Evolutionary conservation across 2,329 filamentous ascomycete species (phyloP).

Genomic region (Colletotrichum godetiae): DNA sequence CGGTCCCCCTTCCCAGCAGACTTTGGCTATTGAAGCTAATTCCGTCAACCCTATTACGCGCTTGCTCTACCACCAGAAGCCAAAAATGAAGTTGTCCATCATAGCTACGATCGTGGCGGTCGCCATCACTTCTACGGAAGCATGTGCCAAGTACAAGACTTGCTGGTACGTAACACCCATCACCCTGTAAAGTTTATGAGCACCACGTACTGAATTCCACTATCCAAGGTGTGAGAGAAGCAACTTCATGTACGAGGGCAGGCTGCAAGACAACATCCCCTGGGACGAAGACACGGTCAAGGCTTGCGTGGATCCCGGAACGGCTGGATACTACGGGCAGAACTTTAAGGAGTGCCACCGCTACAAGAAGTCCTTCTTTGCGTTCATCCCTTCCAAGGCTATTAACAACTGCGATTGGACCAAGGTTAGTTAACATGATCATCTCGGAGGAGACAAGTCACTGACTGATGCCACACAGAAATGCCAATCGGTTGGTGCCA

Average conservation of each 20-base stretch:
- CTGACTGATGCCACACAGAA: neutral
- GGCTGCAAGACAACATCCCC: neutral
- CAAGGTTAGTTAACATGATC: neutral
- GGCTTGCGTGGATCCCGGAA: neutral
- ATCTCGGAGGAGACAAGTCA: neutral
- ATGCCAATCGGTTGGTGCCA: neutral
- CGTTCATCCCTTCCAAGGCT: neutral
- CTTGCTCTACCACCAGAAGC: neutral
- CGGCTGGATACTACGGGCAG: neutral
- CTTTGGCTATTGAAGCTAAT: neutral
- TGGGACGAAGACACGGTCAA: neutral
- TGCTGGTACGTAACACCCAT: neutral
- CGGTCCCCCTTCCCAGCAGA: neutral
- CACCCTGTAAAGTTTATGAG: too few species aligned
- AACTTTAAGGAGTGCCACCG: slow-evolving; percentile 20
- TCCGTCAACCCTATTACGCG: neutral
- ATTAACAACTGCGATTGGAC: slow-evolving; percentile 21
- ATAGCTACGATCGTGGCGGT: neutral
- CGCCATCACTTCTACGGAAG: slow-evolving; percentile 1
- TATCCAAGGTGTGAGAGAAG: neutral
- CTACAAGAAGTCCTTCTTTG: neutral
- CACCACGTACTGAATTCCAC: neutral
- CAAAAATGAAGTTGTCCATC: slow-evolving; percentile 12
- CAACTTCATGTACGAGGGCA: slow-evolving; percentile 1
- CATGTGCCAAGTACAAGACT: slow-evolving; percentile 11